phyloP scores from a whole-genome alignment of 306 rosid species.

The Morella rubra region DNA sequence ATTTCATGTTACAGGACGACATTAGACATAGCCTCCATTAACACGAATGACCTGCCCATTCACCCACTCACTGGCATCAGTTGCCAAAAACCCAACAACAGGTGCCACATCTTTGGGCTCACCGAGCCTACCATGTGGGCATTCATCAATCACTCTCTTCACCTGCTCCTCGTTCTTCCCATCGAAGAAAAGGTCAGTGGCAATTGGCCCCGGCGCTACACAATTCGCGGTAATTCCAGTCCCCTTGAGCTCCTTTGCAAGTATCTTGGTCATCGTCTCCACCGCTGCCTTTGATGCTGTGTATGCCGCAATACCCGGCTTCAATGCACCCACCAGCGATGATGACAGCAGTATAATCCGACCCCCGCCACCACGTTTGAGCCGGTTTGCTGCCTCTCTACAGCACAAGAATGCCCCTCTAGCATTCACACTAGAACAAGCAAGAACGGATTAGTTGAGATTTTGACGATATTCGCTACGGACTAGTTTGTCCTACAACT shows the following conservation, averaged over 20 bases:
- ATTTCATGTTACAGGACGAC: too few species aligned
- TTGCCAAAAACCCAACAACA: constrained; percentile 51
- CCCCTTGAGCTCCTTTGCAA: constrained; percentile 63
- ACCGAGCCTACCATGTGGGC: constrained; percentile 43
- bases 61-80: constrained; percentile 48
- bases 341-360: constrained; percentile 44
- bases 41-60: constrained; percentile 60
- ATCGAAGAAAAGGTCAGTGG: constrained; percentile 41
- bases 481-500: too few species aligned
- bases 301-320: constrained; percentile 33
- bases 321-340: constrained; percentile 37
- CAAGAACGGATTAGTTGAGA: background rate
- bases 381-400: constrained; percentile 47
- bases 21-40: constrained; percentile 42
- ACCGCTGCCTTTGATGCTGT: constrained; percentile 63
- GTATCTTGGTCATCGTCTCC: constrained; percentile 50
- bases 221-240: constrained; percentile 52
- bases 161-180: constrained; percentile 48
- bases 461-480: background rate
- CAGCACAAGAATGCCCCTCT: constrained; percentile 51
- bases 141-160: constrained; percentile 8
- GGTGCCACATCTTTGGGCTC: constrained; percentile 41
- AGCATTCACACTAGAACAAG: constrained; percentile 33
- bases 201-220: constrained; percentile 58
- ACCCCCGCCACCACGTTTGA: constrained; percentile 61